Base-by-base conservation (phyloP, 208 protist species). In the Kentomonas sorsogonicus region DNA sequence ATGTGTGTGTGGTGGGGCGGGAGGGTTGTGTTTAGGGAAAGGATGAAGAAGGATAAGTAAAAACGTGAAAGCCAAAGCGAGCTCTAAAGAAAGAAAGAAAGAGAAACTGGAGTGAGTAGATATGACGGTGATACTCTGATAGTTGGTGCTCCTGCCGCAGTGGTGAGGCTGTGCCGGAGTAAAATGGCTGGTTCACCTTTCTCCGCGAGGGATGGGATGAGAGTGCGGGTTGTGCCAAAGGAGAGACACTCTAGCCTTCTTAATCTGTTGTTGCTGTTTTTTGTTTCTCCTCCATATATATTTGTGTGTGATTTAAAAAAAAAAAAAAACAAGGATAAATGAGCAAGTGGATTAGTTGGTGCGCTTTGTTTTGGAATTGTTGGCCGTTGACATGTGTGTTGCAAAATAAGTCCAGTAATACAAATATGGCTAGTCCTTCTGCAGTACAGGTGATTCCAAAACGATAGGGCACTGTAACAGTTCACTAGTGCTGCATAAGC, bases 261-360 rank as follows among this genome's bases (percentile, higher is more conserved):
- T n/a, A 53, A 30, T 31, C 15, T 39, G 20, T 65, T 29, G 18
- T 50, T 29, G 3, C 11, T 23, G 31, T 36, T 27, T 54, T 72
- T 44, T 44, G 22, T 40, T 40, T 39, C 3, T 27, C 44, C 25
- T 50, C 29, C 31, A 33, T 10, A 18, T 50, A 33, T 48, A 30
- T 30, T 27, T 50, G 18, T 23, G 13, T 27, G 45, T 27, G 20
- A n/a, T n/a, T n/a, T 50, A 26, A 30, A 38, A 29, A 60, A 26
- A 53, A 41, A 39, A 38, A 27, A 54, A 22, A 47, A n/a, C 15
- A 58, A 57, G 23, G 34, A 45, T 33, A 45, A 57, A 27, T 4
- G 9, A 51, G 20, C 15, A 13, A 11, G 15, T 38, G 23, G 23
- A 53, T 30, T 33, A 34, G 18, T 16, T 54, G 26, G n/a, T n/a